Base-by-base conservation (phyloP, 306 rosid genomes). In the Canavalia ensiformis region DNA sequence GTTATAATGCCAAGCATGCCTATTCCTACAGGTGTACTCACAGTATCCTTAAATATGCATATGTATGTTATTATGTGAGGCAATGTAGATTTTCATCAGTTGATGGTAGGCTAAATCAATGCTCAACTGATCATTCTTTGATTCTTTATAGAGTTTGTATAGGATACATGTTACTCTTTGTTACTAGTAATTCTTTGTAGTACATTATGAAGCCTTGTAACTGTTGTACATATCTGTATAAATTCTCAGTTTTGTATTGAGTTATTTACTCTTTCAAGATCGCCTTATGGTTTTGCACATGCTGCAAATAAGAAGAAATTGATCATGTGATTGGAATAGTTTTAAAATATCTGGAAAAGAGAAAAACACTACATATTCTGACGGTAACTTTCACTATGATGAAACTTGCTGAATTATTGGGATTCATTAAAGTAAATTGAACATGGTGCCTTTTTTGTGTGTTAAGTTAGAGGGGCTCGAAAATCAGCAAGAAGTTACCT, bases 111-210 rank as follows among this genome's bases (percentile, higher is more conserved):
- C 49, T 33, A 51, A 39, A 59, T 8, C 41, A 62, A 68, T 71
- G 60, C 60, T 60, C 45, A 47, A 46, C 7, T 68, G 59, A 84
- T 81, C 69, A 93, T 91, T 93, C 86, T 88, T 93, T 93, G 77
- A 88, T 93, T 93, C 88, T 86, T 92, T 88, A 74, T 52, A 28
- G 78, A 76, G 72, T 81, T 78, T 68, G 84, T 83, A 68, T 81
- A 86, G 88, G 72, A 51, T 76, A 85, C 39, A 70, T 47, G 58
- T 37, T 42, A 54, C 28, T 81, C 76, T 18, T 74, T 72, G 86
- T 72, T 75, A 37, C n/a, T 0, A 49, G 54, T 79, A 56, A 81
- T 88, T 84, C 78, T 56, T 83, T 88, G 66, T 52, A 63, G 68
- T 60, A 74, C 71, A 76, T 75, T 47, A 55, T 57, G 37, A 45